These are phyloP conservation scores for Yueomyces sinensis DNA, from an alignment of 805 yeast genomes.

Conservation along the genomic window DNA sequence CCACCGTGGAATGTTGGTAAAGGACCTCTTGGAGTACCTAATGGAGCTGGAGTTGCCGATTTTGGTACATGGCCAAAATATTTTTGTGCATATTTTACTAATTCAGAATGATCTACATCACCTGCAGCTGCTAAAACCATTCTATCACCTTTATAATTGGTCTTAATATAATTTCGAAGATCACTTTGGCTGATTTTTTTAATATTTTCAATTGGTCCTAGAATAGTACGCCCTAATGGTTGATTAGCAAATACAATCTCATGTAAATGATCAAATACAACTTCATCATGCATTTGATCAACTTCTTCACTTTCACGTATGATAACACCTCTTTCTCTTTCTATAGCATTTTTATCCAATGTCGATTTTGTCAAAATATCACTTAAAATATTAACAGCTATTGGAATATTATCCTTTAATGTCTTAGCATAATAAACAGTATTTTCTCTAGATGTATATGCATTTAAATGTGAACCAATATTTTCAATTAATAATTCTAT, in stretches of 20 bases:
- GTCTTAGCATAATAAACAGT: constrained; percentile 95
- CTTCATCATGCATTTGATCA: constrained; percentile 97
- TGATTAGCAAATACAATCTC: constrained; percentile 83
- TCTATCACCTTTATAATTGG: constrained; percentile 89
- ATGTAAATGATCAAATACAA: constrained; percentile 91
- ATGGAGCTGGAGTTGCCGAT: constrained; percentile 42
- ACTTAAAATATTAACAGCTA: constrained; percentile 74
- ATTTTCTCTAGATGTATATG: constrained; percentile 96
- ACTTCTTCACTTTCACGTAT: constrained; percentile 96
- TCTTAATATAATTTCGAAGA: constrained; percentile 62
- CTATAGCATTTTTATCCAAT: constrained; percentile 73
- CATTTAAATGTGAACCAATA: constrained; percentile 93
- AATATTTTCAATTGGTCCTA: constrained; percentile 88
- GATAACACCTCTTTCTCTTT: constrained; percentile 92
- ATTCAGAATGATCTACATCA: constrained; percentile 74
- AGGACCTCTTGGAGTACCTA: constrained; percentile 53
- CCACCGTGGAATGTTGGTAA: constrained; percentile 75
- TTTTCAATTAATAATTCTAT: constrained; percentile 91
- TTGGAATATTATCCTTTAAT: constrained; percentile 64
- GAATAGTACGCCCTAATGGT: constrained; percentile 89
- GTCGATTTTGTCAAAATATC: constrained; percentile 83
- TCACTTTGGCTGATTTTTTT: constrained; percentile 66
- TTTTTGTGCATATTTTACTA: constrained; percentile 63
- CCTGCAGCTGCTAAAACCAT: constrained; percentile 99
- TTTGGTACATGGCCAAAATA: constrained; percentile 56